These are phyloP conservation scores for Alternaria hordeiaustralica DNA, from an alignment of 2,329 filamentous ascomycete genomes.

Conservation along the genomic window DNA sequence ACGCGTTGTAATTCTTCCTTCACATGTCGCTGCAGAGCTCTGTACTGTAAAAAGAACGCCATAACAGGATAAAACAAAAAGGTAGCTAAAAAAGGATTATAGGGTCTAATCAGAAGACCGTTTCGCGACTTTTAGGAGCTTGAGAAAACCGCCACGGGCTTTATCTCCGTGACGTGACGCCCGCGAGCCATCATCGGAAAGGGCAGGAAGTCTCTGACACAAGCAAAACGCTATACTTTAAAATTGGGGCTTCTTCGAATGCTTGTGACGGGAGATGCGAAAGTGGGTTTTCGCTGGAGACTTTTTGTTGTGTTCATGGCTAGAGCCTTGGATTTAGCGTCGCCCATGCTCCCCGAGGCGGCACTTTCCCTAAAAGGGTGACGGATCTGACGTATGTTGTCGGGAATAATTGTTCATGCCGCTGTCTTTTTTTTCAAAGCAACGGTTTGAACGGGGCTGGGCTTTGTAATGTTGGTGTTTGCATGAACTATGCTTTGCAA, in stretches of 20 bases:
- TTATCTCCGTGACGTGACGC: constrained; percentile 7
- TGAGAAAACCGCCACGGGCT: background rate
- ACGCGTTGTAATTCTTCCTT: constrained; percentile 4
- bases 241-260: constrained; percentile 3
- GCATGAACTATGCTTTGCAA: background rate
- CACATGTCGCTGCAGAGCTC: constrained; percentile 1
- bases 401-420: background rate
- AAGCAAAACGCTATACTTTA: background rate
- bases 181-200: background rate
- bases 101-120: background rate
- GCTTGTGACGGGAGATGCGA: background rate
- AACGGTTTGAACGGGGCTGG: background rate
- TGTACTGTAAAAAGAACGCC: constrained; percentile 9
- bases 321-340: background rate
- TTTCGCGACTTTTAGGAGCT: background rate
- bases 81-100: background rate
- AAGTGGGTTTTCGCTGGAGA: constrained; percentile 3
- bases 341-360: background rate
- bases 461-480: background rate
- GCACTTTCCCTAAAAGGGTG: background rate
- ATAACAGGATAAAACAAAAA: background rate
- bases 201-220: background rate
- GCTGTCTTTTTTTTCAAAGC: background rate
- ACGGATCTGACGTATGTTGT: background rate
- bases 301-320: background rate